Evolutionary conservation across 805 yeast genomes (phyloP), one percentile per base, ranked within the genome.

Genomic region (Brettanomyces nanus): DNA sequence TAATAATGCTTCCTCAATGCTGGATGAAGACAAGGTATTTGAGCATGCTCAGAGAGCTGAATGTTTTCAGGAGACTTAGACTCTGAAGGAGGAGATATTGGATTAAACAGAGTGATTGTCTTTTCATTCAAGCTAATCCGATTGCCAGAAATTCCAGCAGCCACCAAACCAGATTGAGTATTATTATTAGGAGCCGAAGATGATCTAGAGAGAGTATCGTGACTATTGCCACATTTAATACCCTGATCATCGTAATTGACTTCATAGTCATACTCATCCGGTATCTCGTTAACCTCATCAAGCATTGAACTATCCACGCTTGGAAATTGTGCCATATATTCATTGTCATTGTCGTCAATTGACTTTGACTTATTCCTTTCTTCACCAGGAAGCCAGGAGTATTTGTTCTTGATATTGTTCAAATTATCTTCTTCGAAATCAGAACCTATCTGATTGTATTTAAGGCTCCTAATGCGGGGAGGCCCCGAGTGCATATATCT

Each of bases 211-310:
- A n/a, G n/a, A n/a, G n/a, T n/a, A n/a, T n/a, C n/a, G n/a, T n/a
- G n/a, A n/a, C n/a, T n/a, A n/a, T n/a, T n/a, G n/a, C n/a, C n/a
- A n/a, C n/a, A n/a, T n/a, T n/a, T n/a, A n/a, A n/a, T n/a, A n/a
- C n/a, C 26, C 26, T 23, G 7, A 11, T 7, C 7, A 23, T 23
- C 26, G 11, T 23, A 23, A 9, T 23, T 11, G 11, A 6, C 6
- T 11, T 34, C 37, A 20, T 26, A 26, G 31, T 34, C 65, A 37
- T 42, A 61, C 39, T 62, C 68, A 36, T 59, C 66, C 1, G 66
- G 66, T 4, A 62, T 39, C 25, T 44, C 46, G 34, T 63, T 63
- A 21, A 61, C 49, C 40, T 63, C 67, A 41, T 62, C 66, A 13
- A 63, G 38, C 39, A 58, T 31, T 3, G 57, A 50, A 30, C 53